Evolutionary conservation across 305 asterid genomes (phyloP), one percentile per base, ranked within the genome.

Genomic region (Withania somnifera): DNA sequence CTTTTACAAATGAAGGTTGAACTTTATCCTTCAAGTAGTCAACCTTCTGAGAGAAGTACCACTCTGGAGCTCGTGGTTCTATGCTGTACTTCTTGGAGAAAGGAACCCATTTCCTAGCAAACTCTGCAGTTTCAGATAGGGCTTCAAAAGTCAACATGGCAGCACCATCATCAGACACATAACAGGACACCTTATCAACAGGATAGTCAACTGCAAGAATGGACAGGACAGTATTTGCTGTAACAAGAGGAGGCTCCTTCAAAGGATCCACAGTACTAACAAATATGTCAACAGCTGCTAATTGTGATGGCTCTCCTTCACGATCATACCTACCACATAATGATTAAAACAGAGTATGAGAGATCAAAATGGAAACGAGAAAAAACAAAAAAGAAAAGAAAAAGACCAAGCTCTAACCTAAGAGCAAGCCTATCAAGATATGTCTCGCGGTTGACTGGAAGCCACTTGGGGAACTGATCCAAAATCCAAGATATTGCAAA

Each of bases 401-500:
- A 52, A 81, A 30, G 68, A 56, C 11, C 19, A 75, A 76, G 60
- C 66, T 79, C 91, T 86, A 83, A 94, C 99, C 99, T 89, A 81
- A 96, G 91, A 24, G 98, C 83, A 86, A 96, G 99, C 92, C 99
- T 91, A 86, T 96, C 99, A 30, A 96, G 98, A 88, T 96, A 96
- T 24, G 99, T 96, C 85, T 96, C 99, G 40, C 98, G 98, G 86
- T 96, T 96, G 58, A 94, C 85, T 5, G 99, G 99, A 87, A 94
- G 97, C 99, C 99, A 96, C 86, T 96, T 96, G 10, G 99, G 99
- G 85, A 96, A 96, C 96, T 96, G 99, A 94, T 94, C 99, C 86
- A 96, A 90, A 88, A 96, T 96, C 99, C 99, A 96, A 8, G 99
- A 96, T 73, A 94, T 71, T 63, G 99, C 99, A 84, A 96, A 96